A percentile compares a stretch with the other conserved stretches of the same genome.
Conservation (phyloP, 2,329 filamentous ascomycete species). For the Talaromyces verruculosus region DNA sequence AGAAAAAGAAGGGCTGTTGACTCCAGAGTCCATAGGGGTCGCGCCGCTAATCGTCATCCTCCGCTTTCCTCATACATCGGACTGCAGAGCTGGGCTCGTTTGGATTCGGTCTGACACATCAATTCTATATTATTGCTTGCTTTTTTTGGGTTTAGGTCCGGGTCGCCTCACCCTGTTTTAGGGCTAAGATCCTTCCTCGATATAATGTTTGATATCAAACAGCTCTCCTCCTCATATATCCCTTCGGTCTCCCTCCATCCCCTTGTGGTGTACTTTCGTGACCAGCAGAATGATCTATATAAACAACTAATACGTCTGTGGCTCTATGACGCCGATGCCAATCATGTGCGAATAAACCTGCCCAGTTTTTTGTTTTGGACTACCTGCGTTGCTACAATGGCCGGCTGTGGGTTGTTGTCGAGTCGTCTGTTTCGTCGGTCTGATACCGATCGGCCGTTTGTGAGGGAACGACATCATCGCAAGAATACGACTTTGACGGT, state of each 20-base stretch:
- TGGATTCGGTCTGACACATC: constrained; percentile 7
- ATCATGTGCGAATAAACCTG: constrained; percentile 34
- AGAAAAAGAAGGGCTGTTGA: background rate
- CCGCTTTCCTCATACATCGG: background rate
- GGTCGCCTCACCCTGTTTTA: constrained; percentile 9
- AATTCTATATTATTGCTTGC: constrained; percentile 1
- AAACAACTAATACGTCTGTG: constrained; percentile 10
- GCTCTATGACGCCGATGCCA: constrained; percentile 24
- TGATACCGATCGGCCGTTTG: constrained; percentile 21
- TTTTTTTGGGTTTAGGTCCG: constrained; percentile 2
- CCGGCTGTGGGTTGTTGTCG: constrained; percentile 37
- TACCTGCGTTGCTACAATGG: constrained; percentile 38
- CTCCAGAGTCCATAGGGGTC: background rate
- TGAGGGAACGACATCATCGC: constrained; percentile 26
- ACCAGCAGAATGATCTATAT: constrained; percentile 8
- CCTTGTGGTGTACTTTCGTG: background rate
- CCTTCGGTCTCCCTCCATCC: constrained; percentile 2
- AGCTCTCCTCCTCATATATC: constrained; percentile 14
- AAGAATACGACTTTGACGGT: constrained; percentile 32
- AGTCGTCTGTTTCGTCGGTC: constrained; percentile 29
- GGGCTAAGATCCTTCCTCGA: background rate
- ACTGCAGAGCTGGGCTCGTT: constrained; percentile 9
- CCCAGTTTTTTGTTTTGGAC: constrained; percentile 34
- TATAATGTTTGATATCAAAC: constrained; percentile 14
- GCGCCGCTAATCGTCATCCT: constrained; percentile 10